These are phyloP conservation scores for Tetrapisispora pingtungensis DNA, from an alignment of 805 yeast species.

Conservation along the genomic window DNA sequence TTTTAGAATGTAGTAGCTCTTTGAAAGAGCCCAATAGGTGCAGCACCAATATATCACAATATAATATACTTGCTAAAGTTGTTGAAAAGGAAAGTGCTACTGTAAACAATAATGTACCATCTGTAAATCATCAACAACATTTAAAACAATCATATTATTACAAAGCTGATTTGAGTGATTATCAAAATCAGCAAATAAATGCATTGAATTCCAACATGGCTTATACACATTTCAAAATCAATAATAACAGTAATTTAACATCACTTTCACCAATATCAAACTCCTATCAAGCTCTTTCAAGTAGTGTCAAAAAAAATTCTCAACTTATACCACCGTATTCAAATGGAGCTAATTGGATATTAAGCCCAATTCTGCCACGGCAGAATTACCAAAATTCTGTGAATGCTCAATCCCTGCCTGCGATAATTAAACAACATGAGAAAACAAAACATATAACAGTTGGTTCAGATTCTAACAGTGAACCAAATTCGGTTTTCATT, in stretches of 20 bases:
- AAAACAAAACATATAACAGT: not conserved
- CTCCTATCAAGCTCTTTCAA: not conserved
- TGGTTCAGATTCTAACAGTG: not conserved
- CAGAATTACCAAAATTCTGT: not conserved
- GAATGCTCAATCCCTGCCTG: not conserved
- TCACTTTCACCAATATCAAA: not conserved
- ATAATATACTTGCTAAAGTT: not conserved
- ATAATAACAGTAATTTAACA: not conserved
- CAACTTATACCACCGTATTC: not conserved
- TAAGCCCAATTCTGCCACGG: not conserved
- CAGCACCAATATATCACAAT: too few species aligned
- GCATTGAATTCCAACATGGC: not conserved
- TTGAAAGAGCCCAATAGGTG: too few species aligned
- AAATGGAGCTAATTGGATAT: not conserved
- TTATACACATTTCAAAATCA: not conserved
- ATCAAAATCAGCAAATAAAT: not conserved
- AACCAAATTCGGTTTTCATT: not conserved
- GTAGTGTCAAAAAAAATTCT: not conserved
- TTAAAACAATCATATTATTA: not conserved
- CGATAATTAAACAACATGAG: not conserved
- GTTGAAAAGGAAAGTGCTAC: too few species aligned
- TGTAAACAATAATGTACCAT: too few species aligned
- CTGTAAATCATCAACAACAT: not conserved
- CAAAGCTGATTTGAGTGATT: not conserved
- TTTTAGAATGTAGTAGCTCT: too few species aligned